Evolutionary conservation across 2,329 filamentous ascomycete genomes (phyloP).

Genomic region (Cytospora paraplurivora): DNA sequence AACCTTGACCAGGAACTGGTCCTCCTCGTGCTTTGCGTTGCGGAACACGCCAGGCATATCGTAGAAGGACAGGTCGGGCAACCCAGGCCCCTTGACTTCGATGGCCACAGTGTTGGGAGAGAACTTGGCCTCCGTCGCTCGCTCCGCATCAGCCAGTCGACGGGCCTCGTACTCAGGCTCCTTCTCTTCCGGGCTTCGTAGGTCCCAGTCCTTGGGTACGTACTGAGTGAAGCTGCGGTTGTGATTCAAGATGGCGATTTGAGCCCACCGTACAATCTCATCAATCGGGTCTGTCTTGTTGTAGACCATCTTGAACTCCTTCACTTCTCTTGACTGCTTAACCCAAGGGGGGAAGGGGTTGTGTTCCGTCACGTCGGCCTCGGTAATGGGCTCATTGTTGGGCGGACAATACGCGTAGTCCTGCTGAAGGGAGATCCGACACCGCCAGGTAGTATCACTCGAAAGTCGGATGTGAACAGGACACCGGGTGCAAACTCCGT

Average conservation of each 20-base stretch:
- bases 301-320: slow-evolving; percentile 65
- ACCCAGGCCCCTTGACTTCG: slow-evolving; percentile 69
- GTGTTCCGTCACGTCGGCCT: slow-evolving; percentile 49
- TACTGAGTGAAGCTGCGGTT: slow-evolving; percentile 53
- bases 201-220: slow-evolving; percentile 48
- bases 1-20: slow-evolving; percentile 70
- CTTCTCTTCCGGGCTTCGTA: slow-evolving; percentile 28
- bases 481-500: slow-evolving; percentile 77
- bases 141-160: slow-evolving; percentile 40
- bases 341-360: slow-evolving; percentile 69
- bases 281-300: slow-evolving; percentile 67
- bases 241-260: slow-evolving; percentile 76
- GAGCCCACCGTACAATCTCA: slow-evolving; percentile 70
- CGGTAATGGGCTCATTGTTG: slow-evolving; percentile 42
- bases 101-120: slow-evolving; percentile 80
- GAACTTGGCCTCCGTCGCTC: slow-evolving; percentile 63
- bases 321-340: slow-evolving; percentile 48
- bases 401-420: slow-evolving; percentile 61
- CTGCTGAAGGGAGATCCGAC: slow-evolving; percentile 65
- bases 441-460: slow-evolving; percentile 63
- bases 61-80: slow-evolving; percentile 79
- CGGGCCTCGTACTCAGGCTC: slow-evolving; percentile 25
- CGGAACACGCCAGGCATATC: slow-evolving; percentile 84
- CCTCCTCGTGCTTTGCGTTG: slow-evolving; percentile 62
- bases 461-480: slow-evolving; percentile 78